Conservation (phyloP, 2,329 filamentous ascomycete genomes). For the Hymenoscyphus fructigenus region DNA sequence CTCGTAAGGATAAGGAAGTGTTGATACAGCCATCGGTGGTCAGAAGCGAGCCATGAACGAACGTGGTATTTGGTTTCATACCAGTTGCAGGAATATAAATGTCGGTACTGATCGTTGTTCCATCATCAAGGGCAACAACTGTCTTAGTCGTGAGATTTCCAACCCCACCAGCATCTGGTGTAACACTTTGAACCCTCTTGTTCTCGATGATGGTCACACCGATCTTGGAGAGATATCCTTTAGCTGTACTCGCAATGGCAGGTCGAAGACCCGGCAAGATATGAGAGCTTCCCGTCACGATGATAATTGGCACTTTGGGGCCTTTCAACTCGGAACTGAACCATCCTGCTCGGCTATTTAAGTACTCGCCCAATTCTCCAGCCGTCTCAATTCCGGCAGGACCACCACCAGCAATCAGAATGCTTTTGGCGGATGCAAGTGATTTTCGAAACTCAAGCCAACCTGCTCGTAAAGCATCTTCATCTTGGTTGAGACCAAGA, state of each 20-base stretch:
- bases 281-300: slow-evolving; percentile 41
- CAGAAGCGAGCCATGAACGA: slow-evolving; percentile 38
- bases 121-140: slow-evolving; percentile 42
- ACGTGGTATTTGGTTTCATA: slow-evolving; percentile 42
- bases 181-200: slow-evolving; percentile 38
- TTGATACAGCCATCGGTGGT: slow-evolving; percentile 40
- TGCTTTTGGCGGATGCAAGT: slow-evolving; percentile 41
- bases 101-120: slow-evolving; percentile 42
- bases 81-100: slow-evolving; percentile 50
- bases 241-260: slow-evolving; percentile 42
- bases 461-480: slow-evolving; percentile 34
- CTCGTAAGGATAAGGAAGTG: slow-evolving; percentile 40
- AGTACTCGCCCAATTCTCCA: slow-evolving; percentile 50
- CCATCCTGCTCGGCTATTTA: slow-evolving; percentile 47
- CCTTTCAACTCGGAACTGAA: slow-evolving; percentile 36
- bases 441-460: slow-evolving; percentile 44
- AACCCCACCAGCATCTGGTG: slow-evolving; percentile 35
- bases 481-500: slow-evolving; percentile 41
- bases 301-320: slow-evolving; percentile 45
- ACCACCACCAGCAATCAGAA: slow-evolving; percentile 47
- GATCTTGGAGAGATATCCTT: slow-evolving; percentile 43
- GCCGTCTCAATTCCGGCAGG: slow-evolving; percentile 47
- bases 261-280: slow-evolving; percentile 44
- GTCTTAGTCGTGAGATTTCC: slow-evolving; percentile 32
- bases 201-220: slow-evolving; percentile 49